Evolutionary conservation across 768 basidiomycete species (phyloP), one percentile per base, ranked within the genome.

Genomic region (Ramaria sp.): DNA sequence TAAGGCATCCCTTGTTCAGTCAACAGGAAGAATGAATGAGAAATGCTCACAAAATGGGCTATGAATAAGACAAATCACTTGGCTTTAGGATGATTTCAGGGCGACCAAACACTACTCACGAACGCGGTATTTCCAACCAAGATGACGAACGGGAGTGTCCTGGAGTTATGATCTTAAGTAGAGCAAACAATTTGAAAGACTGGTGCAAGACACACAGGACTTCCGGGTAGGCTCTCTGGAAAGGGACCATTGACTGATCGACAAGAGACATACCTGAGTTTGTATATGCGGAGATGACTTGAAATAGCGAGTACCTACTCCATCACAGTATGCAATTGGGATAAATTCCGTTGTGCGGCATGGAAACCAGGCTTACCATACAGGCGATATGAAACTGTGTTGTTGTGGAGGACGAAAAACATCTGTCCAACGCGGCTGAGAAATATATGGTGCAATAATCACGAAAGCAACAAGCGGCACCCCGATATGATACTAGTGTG

Each of bases 81-180:
- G 27, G 27, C 3, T 27, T 27, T 27, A 27, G 3, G 27, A 27
- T 27, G 27, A 27, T 5, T 27, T 27, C 27, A 5, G 27, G 27
- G 27, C 27, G 27, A 27, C 27, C 5, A 7, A n/a, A 17, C n/a
- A 12, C 4, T 4, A 85, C 91, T 76, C 64, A 95, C 93, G 65
- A 91, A 95, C 20, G 81, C 86, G 45, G 93, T 96, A 66, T 98
- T 97, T 9, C 95, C 95, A 52, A 91, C 92, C 49, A 97, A 69
- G 60, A 97, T 86, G 24, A 90, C 71, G 47, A 92, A 70, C 0
- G 82, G 73, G 76, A 92, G 72, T 51, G 82, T 67, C 24, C 88
- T 58, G 49, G 15, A 5, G n/a, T 20, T 2, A 24, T 13, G 2
- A 56, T 30, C 45, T 17, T 20, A 30, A 54, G 15, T 15, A 11